Base-by-base conservation (phyloP, 192 early-diverging fungal genomes). In the Glomus cerebriforme region DNA sequence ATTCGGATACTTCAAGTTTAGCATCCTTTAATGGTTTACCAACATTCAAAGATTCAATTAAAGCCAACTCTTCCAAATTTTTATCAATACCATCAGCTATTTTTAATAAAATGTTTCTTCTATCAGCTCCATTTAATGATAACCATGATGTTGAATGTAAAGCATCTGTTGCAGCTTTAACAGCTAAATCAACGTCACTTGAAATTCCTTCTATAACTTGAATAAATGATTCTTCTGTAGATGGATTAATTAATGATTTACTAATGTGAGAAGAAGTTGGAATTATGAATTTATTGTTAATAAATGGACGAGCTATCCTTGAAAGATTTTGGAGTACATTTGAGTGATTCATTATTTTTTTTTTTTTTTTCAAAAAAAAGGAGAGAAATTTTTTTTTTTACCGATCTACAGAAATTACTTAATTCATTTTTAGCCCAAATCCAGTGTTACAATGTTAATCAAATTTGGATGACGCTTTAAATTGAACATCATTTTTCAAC, bases 1-100 rank as follows among this genome's bases (percentile, higher is more conserved):
- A 85, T 58, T 84, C 82, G 7, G 90, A 86, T 27, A 96, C 89
- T 67, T 96, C 94, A 26, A 89, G 59, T 13, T 85, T 81, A 27
- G 95, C 90, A 17, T 89, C 81, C 37, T 71, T 78, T 47, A 94
- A 79, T 4, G 91, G 88, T 81, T 95, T 95, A 17, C 94, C 95
- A 76, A 93, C 93, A 80, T 95, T 94, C 49, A 85, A 82, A 5
- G 92, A 88, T 82, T 96, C 95, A 24, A 93, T 83, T 15, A 75
- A 81, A 3, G 88, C 87, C 26, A 94, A 62, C 59, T 86, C 81
- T 62, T 85, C 86, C 13, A 83, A 72, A 47, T 91, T 82, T 7
- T 79, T 31, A 24, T 87, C 86, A 15, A 91, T 69, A 7, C 86
- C 74, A 12, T 83, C 76, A 6, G 94, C 95, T 19, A 96, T 83